Percentiles rank a stretch among this genome's conserved stretches.
phyloP scores from a whole-genome alignment of 2,329 filamentous ascomycete species.

The Escovopsis weberi region DNA sequence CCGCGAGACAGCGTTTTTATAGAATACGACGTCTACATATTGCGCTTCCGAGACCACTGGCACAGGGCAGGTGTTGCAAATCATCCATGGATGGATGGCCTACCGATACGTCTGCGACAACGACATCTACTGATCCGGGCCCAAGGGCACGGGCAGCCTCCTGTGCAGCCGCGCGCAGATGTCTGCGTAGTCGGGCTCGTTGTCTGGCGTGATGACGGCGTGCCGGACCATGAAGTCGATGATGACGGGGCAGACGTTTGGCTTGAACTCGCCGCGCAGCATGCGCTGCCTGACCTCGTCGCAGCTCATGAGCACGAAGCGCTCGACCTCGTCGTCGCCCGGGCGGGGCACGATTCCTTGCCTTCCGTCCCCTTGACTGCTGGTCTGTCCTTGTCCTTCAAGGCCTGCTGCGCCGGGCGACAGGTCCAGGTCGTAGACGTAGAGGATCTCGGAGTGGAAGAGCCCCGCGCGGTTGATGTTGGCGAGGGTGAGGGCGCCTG shows the following conservation, averaged over 20 bases:
- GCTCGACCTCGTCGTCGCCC: constrained; percentile 64
- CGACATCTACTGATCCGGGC: constrained; percentile 8
- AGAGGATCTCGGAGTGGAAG: constrained; percentile 31
- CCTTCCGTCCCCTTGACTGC: too few species aligned
- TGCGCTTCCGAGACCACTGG: too few species aligned
- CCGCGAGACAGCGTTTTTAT: too few species aligned
- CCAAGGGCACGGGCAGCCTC: constrained; percentile 25
- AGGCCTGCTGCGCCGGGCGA: constrained; percentile 7
- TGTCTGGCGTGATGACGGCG: constrained; percentile 56
- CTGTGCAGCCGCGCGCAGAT: constrained; percentile 37
- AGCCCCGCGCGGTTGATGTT: constrained; percentile 17
- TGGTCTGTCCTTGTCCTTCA: too few species aligned
- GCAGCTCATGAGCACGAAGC: constrained; percentile 55
- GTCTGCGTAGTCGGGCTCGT: constrained; percentile 58
- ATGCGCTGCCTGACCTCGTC: constrained; percentile 45
- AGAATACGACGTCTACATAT: too few species aligned
- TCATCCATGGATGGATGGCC: too few species aligned
- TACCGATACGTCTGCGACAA: too few species aligned
- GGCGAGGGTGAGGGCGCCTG: constrained; percentile 21
- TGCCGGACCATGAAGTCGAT: constrained; percentile 73
- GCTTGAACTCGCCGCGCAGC: constrained; percentile 61
- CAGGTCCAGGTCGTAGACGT: constrained; percentile 65
- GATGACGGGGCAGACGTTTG: constrained; percentile 64
- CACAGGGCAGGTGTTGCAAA: neutral
- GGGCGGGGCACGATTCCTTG: constrained; percentile 37